Evolutionary conservation across 2,329 filamentous ascomycete species (phyloP).

Genomic region (Colletotrichum camelliae): DNA sequence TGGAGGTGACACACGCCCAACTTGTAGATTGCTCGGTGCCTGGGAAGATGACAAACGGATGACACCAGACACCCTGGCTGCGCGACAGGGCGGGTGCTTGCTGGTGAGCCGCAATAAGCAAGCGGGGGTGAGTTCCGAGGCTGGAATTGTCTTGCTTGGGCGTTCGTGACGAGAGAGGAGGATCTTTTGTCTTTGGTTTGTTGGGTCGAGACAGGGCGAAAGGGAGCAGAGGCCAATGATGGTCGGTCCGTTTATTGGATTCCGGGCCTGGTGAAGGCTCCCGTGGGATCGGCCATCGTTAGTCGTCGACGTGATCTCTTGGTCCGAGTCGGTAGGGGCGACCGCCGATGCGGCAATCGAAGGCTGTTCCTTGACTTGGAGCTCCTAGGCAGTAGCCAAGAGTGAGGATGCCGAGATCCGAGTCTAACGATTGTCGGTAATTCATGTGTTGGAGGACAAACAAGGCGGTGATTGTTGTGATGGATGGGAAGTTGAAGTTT

Average conservation of each 20-base stretch:
- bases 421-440: background rate
- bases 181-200: background rate
- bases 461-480: background rate
- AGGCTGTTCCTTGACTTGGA: background rate
- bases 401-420: background rate
- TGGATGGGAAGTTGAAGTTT: background rate
- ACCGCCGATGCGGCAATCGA: background rate
- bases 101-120: slow-evolving; percentile 7
- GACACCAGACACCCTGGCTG: background rate
- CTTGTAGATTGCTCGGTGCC: background rate
- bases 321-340: background rate
- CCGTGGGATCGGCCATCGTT: background rate
- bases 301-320: background rate
- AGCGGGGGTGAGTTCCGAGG: slow-evolving; percentile 7
- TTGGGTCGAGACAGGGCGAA: background rate
- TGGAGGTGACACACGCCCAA: background rate
- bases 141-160: background rate
- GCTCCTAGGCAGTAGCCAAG: background rate
- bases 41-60: background rate
- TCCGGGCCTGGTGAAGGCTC: background rate
- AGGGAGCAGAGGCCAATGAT: background rate
- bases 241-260: background rate
- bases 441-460: background rate
- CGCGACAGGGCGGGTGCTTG: background rate
- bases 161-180: background rate